A percentile compares a stretch with the other conserved stretches of the same genome.
Conservation (phyloP, 2,329 filamentous ascomycete species). For the Paecilomyces formosus region DNA sequence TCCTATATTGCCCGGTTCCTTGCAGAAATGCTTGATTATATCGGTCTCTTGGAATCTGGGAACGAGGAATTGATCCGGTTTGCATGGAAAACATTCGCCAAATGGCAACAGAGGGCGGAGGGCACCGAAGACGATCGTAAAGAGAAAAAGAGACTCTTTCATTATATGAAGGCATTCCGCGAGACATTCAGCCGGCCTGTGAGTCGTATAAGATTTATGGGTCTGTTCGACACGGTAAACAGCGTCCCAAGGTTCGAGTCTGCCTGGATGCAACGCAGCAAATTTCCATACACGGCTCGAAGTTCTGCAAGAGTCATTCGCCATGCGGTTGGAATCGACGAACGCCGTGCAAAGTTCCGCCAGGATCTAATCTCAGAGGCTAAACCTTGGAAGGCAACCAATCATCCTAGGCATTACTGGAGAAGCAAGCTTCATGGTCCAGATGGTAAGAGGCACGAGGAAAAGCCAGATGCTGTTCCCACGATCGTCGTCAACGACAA, state of each 20-base stretch:
- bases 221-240: slow-evolving; percentile 77
- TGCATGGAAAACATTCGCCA: slow-evolving; percentile 58
- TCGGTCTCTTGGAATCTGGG: slow-evolving; percentile 70
- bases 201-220: slow-evolving; percentile 65
- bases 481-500: slow-evolving; percentile 24
- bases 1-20: slow-evolving; percentile 68
- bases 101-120: slow-evolving; percentile 31
- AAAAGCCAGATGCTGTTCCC: slow-evolving; percentile 16
- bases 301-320: slow-evolving; percentile 49
- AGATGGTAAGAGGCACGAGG: slow-evolving; percentile 6
- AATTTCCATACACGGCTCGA: slow-evolving; percentile 56
- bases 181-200: slow-evolving; percentile 75
- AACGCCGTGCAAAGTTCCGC: slow-evolving; percentile 51
- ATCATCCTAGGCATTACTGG: slow-evolving; percentile 11
- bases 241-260: slow-evolving; percentile 70
- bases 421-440: slow-evolving; percentile 8
- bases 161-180: slow-evolving; percentile 70
- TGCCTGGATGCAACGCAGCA: slow-evolving; percentile 64
- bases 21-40: slow-evolving; percentile 77
- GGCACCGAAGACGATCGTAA: slow-evolving; percentile 19
- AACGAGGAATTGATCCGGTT: slow-evolving; percentile 82
- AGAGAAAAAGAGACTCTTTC: slow-evolving; percentile 49
- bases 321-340: slow-evolving; percentile 52
- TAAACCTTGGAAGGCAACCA: slow-evolving; percentile 21
- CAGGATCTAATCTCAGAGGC: slow-evolving; percentile 48